Evolutionary conservation across 2,329 filamentous ascomycete genomes (phyloP), one percentile per base, ranked within the genome.

Genomic region (Rosellinia necatrix): DNA sequence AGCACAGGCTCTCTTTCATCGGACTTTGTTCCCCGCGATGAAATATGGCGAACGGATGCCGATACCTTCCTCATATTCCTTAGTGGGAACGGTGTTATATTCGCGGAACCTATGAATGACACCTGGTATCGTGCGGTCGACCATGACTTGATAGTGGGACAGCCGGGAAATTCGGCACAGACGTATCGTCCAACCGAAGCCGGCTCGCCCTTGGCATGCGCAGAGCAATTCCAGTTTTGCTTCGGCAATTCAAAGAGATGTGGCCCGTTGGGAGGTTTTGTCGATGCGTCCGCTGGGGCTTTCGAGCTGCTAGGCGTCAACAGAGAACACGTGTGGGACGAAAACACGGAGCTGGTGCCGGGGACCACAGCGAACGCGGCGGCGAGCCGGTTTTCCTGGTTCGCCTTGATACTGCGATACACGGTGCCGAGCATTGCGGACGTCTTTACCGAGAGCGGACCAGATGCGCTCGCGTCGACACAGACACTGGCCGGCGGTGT

Each of bases 21-120:
- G 21, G 41, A 49, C 6, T 41, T 40, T 15, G 13, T 21, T 15
- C 22, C 46, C 3, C 21, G 4, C 3, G n/a, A 21, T 21, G 46
- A 49, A 19, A 12, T 49, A 15, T 13, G 24, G 10, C 37, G 38
- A 17, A 30, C 15, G 5, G 52, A 56, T 38, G 52, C 44, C 10
- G 52, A 56, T 38, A 24, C 24, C 6, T 17, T 12, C 12, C 22
- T 56, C 22, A 24, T 56, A 10, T 56, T 56, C 17, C n/a, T 56
- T 2, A 34, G 25, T 25, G 52, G 52, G 1, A 50, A 56, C 17
- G 52, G 52, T 22, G 52, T 56, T n/a, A 2, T 44, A 15, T 56
- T 35, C 21, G 21, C 4, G 5, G 22, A 35, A 37, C 37, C 44
- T 2, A 40, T 34, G 25, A 25, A 35, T 13, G 53, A 56, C 21